A percentile compares a stretch with the other conserved stretches of the same genome.
Evolutionary conservation across 495 filamentous ascomycete genomes (phyloP).

Genomic region (Trichoderma asperelloides): DNA sequence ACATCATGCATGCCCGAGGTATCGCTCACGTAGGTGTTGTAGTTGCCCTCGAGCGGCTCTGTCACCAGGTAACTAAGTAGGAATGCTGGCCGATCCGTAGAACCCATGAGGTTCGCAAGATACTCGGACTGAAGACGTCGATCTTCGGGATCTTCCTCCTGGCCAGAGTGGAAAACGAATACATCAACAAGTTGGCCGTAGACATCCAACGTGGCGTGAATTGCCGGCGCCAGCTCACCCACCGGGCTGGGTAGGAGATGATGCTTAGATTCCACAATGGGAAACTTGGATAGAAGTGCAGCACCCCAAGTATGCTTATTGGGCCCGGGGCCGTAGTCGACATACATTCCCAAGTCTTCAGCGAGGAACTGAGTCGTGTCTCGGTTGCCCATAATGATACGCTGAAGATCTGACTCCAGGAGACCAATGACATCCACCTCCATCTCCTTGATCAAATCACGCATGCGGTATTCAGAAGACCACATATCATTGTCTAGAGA

Average conservation of each 20-base stretch:
- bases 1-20: slow-evolving; percentile 90
- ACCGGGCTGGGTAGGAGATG: slow-evolving; percentile 88
- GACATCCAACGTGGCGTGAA: slow-evolving; percentile 87
- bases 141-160: slow-evolving; percentile 95
- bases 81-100: slow-evolving; percentile 69
- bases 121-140: slow-evolving; percentile 82
- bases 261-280: slow-evolving; percentile 94
- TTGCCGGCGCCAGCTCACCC: slow-evolving; percentile 92
- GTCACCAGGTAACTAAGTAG: slow-evolving; percentile 89
- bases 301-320: slow-evolving; percentile 99
- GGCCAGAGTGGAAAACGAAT: slow-evolving; percentile 97
- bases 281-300: slow-evolving; percentile 91
- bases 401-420: slow-evolving; percentile 87
- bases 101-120: slow-evolving; percentile 80
- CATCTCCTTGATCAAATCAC: slow-evolving; percentile 81
- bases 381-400: slow-evolving; percentile 99
- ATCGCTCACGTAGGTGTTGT: slow-evolving; percentile 90
- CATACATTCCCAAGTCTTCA: slow-evolving; percentile 96
- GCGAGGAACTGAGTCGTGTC: slow-evolving; percentile 93
- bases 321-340: slow-evolving; percentile 92
- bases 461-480: slow-evolving; percentile 90
- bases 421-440: slow-evolving; percentile 94
- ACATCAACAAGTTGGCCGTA: slow-evolving; percentile 89
- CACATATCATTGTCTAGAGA: slow-evolving; percentile 98
- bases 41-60: slow-evolving; percentile 84